Conservation (phyloP, 164 flowering plant genomes). For the Umbilicus rupestris region DNA sequence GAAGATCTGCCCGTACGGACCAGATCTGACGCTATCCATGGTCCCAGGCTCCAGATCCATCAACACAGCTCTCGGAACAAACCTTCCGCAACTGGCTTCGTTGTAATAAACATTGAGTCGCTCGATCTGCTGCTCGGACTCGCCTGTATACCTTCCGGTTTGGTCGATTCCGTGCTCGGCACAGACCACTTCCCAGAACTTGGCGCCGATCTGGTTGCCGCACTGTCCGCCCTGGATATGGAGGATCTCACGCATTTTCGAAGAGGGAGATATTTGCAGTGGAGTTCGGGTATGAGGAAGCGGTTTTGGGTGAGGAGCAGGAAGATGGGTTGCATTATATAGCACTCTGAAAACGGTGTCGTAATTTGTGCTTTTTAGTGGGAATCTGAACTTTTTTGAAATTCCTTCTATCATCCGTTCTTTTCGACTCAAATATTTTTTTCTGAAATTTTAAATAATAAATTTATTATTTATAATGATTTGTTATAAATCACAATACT, state of each 20-base stretch:
- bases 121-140: slow-evolving; percentile 28
- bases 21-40: slow-evolving; percentile 32
- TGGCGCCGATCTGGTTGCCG: slow-evolving; percentile 32
- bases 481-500: too few species aligned
- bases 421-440: too few species aligned
- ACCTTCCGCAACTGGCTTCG: slow-evolving; percentile 32
- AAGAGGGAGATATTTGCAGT: background rate
- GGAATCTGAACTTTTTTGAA: too few species aligned
- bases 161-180: slow-evolving; percentile 34
- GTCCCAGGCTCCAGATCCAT: slow-evolving; percentile 38
- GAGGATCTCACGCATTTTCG: slow-evolving; percentile 30
- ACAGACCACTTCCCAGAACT: slow-evolving; percentile 26
- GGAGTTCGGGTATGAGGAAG: background rate
- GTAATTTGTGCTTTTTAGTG: too few species aligned
- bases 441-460: too few species aligned
- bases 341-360: too few species aligned
- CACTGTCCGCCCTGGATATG: slow-evolving; percentile 37
- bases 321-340: too few species aligned
- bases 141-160: slow-evolving; percentile 29
- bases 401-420: too few species aligned
- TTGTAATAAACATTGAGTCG: slow-evolving; percentile 36
- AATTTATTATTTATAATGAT: too few species aligned
- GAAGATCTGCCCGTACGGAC: slow-evolving; percentile 30
- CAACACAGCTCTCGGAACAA: slow-evolving; percentile 31
- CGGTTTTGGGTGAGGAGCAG: background rate